These are phyloP conservation scores for Naganishia randhawae DNA, from an alignment of 768 basidiomycete species.

Conservation along the genomic window DNA sequence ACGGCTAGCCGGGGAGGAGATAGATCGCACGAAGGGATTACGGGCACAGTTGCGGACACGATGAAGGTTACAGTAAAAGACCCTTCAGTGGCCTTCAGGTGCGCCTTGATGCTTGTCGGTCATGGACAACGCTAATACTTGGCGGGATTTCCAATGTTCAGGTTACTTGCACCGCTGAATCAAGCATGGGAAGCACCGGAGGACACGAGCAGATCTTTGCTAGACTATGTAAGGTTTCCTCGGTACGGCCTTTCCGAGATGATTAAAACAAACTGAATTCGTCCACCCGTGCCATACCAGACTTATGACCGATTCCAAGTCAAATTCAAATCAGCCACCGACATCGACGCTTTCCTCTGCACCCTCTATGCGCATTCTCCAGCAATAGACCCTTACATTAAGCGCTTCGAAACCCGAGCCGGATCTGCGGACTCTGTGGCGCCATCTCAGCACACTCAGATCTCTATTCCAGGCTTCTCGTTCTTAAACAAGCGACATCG, in stretches of 20 bases:
- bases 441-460: background rate
- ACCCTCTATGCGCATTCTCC: slow-evolving; percentile 4
- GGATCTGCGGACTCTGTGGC: background rate
- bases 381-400: background rate
- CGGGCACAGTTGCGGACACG: background rate
- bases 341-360: background rate
- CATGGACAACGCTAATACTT: background rate
- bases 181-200: background rate
- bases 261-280: background rate
- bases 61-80: slow-evolving; percentile 5
- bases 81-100: slow-evolving; percentile 1
- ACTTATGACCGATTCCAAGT: slow-evolving; percentile 6
- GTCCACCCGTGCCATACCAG: background rate
- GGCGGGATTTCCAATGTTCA: background rate
- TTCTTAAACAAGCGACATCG: background rate
- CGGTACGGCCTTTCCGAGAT: background rate
- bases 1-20: background rate
- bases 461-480: background rate
- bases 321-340: background rate
- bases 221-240: slow-evolving; percentile 2
- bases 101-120: background rate
- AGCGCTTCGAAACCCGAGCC: background rate
- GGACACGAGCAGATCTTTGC: background rate
- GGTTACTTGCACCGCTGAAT: background rate
- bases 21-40: background rate